Percentiles rank a stretch among this genome's conserved stretches.
Conservation (phyloP, 1,284 basidiomycete species). For the Melampsora larici-populina region DNA sequence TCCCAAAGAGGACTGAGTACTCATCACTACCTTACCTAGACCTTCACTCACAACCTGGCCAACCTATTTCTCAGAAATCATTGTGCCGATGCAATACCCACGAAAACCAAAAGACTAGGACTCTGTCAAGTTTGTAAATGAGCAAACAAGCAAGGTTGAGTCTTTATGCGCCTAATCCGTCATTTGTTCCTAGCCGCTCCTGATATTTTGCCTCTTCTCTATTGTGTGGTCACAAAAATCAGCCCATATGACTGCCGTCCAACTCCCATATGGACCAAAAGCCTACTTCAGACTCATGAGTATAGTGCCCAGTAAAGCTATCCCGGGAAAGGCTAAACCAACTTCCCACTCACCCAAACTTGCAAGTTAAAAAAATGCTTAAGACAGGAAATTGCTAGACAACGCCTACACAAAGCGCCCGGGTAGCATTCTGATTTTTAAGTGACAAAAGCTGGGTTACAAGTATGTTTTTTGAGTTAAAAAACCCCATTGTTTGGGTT, state of each 20-base stretch:
- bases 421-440: no score
- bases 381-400: no score
- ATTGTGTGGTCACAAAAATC: neutral
- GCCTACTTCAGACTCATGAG: constrained; percentile 95
- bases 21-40: constrained; percentile 35
- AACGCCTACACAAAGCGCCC: no score
- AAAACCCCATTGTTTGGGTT: no score
- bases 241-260: constrained; percentile 88
- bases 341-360: constrained; percentile 93
- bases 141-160: constrained; percentile 77
- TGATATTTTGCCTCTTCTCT: constrained; percentile 1
- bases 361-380: no score
- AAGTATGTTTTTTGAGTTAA: no score
- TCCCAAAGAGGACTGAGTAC: constrained; percentile 46
- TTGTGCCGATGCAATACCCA: constrained; percentile 75
- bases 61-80: constrained; percentile 76
- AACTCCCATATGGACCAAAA: constrained; percentile 86
- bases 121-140: constrained; percentile 88
- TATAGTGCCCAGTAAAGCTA: constrained; percentile 55
- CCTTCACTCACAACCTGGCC: constrained; percentile 64
- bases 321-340: constrained; percentile 74
- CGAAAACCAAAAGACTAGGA: constrained; percentile 89
- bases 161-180: constrained; percentile 19
- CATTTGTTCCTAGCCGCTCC: neutral
- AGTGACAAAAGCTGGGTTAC: no score